Evolutionary conservation across 2,329 filamentous ascomycete genomes (phyloP).

Genomic region (Talaromyces albobiverticillius): DNA sequence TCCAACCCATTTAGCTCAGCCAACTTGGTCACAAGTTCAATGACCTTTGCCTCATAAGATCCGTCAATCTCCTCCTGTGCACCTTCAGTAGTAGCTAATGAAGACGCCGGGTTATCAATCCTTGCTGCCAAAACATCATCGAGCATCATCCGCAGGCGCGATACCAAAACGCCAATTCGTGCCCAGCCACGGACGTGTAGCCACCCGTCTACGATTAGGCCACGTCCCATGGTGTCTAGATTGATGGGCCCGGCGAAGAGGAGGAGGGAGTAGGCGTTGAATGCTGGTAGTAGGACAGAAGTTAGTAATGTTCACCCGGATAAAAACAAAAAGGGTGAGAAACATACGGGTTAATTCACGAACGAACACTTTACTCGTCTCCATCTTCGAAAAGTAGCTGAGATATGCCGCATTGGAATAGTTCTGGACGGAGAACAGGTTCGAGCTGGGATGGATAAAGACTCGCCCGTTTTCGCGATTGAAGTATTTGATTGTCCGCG

Average conservation of each 20-base stretch:
- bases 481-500: slow-evolving; percentile 88
- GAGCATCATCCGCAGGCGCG: slow-evolving; percentile 77
- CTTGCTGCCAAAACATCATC: slow-evolving; percentile 79
- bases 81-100: not conserved
- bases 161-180: slow-evolving; percentile 85
- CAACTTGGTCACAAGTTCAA: slow-evolving; percentile 72
- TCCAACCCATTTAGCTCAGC: slow-evolving; percentile 90
- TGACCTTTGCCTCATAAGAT: slow-evolving; percentile 49
- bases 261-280: slow-evolving; percentile 84
- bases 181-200: slow-evolving; percentile 85
- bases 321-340: not conserved
- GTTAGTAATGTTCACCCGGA: not conserved
- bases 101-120: slow-evolving; percentile 64
- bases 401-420: slow-evolving; percentile 77
- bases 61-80: slow-evolving; percentile 19
- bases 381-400: slow-evolving; percentile 88
- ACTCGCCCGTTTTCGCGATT: slow-evolving; percentile 80
- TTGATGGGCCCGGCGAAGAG: slow-evolving; percentile 83
- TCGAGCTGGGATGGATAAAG: slow-evolving; percentile 88
- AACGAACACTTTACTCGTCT: slow-evolving; percentile 88
- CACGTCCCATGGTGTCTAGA: slow-evolving; percentile 82
- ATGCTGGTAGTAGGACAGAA: slow-evolving; percentile 45
- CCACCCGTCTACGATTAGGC: slow-evolving; percentile 90
- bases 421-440: slow-evolving; percentile 75
- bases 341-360: slow-evolving; percentile 80